Percentiles rank a stretch among this genome's conserved stretches.
Evolutionary conservation across 805 yeast species (phyloP).

Genomic region (Kodamaea sagamina): DNA sequence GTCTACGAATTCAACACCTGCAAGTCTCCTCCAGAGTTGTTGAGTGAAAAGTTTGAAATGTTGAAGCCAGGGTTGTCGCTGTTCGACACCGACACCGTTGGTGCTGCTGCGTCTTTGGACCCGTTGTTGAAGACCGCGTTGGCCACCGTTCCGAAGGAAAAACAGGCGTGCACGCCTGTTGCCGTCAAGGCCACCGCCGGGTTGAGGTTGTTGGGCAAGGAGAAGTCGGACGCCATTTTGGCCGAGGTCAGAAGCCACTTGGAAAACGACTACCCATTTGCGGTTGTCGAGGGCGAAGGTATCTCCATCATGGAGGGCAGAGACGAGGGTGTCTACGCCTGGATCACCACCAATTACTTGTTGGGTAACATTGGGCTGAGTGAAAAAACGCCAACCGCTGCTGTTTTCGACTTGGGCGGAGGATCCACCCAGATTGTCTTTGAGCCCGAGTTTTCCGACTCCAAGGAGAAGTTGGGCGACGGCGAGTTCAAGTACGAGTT

Average conservation of each 20-base stretch:
- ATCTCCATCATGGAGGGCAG: slow-evolving; percentile 92
- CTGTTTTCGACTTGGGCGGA: slow-evolving; percentile 97
- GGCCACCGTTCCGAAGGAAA: slow-evolving; percentile 68
- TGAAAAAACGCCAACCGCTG: slow-evolving; percentile 82
- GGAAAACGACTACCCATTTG: slow-evolving; percentile 83
- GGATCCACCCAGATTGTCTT: slow-evolving; percentile 98
- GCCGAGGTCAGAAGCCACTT: slow-evolving; percentile 74
- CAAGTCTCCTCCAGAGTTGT: slow-evolving; percentile 75
- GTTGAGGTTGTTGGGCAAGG: slow-evolving; percentile 78
- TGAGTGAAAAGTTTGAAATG: slow-evolving; percentile 84
- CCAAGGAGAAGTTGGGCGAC: slow-evolving; percentile 64
- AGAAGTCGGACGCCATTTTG: slow-evolving; percentile 69
- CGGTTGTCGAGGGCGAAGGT: slow-evolving; percentile 86
- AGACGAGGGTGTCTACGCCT: slow-evolving; percentile 97
- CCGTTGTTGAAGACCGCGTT: slow-evolving; percentile 77
- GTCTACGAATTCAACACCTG: slow-evolving; percentile 90
- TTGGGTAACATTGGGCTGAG: slow-evolving; percentile 90
- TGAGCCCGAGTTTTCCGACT: slow-evolving; percentile 71
- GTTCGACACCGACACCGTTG: slow-evolving; percentile 73
- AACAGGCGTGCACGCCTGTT: slow-evolving; percentile 83
- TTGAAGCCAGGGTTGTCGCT: slow-evolving; percentile 89
- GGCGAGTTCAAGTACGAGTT: slow-evolving; percentile 88
- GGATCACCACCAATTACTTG: slow-evolving; percentile 95
- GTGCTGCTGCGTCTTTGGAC: slow-evolving; percentile 90
- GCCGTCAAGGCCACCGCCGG: slow-evolving; percentile 99